Evolutionary conservation across 495 filamentous ascomycete genomes (phyloP).

Genomic region (Aspergillus incahuasiensis): DNA sequence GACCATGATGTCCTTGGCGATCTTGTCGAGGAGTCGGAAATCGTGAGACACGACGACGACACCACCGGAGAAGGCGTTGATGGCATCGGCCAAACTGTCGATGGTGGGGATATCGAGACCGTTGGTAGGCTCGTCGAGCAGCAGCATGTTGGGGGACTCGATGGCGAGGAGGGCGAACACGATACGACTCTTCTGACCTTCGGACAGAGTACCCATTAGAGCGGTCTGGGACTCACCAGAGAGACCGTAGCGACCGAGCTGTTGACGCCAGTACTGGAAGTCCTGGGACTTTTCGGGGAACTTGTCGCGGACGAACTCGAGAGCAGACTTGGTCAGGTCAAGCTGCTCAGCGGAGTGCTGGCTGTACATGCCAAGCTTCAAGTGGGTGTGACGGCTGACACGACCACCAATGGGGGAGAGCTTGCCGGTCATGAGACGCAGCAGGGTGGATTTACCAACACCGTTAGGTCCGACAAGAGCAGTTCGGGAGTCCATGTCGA

Average conservation of each 20-base stretch:
- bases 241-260: conserved; percentile 90
- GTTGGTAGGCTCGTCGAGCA: conserved; percentile 98
- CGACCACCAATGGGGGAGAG: conserved; percentile 77
- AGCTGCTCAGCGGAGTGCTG: conserved; percentile 99
- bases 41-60: conserved; percentile 98
- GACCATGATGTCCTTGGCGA: conserved; percentile 98
- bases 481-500: conserved; percentile 98
- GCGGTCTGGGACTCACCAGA: conserved; percentile 91
- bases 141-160: conserved; percentile 93
- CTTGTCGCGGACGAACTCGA: conserved; percentile 97
- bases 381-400: conserved; percentile 89
- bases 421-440: conserved; percentile 96
- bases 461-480: conserved; percentile 97
- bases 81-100: conserved; percentile 93
- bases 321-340: conserved; percentile 92
- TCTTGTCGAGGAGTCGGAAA: conserved; percentile 98
- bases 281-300: conserved; percentile 85
- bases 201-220: conserved; percentile 94
- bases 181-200: conserved; percentile 96
- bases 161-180: conserved; percentile 97
- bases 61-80: conserved; percentile 92
- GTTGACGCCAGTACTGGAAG: conserved; percentile 99
- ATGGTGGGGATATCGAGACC: conserved; percentile 99
- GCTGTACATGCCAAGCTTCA: conserved; percentile 96
- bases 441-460: conserved; percentile 98